Conservation (phyloP, 495 filamentous ascomycete species). For the Darksidea phi region DNA sequence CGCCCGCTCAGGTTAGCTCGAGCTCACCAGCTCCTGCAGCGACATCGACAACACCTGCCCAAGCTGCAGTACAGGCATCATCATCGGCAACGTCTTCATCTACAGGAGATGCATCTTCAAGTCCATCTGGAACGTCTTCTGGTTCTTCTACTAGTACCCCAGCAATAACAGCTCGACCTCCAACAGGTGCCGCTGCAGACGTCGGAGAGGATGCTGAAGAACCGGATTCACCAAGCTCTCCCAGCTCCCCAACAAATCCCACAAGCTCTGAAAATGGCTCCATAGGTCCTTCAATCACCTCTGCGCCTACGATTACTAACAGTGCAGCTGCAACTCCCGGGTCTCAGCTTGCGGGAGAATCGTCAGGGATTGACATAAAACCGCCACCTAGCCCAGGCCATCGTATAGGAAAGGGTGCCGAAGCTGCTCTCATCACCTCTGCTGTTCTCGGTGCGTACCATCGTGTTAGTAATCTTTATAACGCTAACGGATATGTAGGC, state of each 20-base stretch:
- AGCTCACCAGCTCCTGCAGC: background rate
- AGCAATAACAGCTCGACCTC: background rate
- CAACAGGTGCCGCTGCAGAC: background rate
- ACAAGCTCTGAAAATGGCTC: background rate
- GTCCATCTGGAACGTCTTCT: background rate
- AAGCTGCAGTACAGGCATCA: background rate
- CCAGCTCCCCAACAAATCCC: background rate
- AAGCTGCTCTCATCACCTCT: conserved; percentile 27
- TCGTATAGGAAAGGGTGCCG: conserved; percentile 18
- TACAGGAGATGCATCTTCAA: background rate
- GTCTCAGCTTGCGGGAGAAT: background rate
- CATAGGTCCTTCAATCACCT: background rate
- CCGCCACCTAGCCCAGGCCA: background rate
- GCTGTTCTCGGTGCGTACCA: conserved; percentile 19
- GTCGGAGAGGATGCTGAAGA: background rate
- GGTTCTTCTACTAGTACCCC: background rate
- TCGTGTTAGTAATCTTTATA: background rate
- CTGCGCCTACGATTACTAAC: background rate
- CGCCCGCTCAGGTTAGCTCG: background rate
- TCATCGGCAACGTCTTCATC: background rate
- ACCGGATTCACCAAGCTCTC: too few species aligned
- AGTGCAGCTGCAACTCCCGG: background rate
- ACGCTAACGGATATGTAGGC: conserved; percentile 6
- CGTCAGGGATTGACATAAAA: background rate
- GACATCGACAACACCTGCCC: background rate